Conservation (phyloP, 345 rosid species). For the Luvunga scandens region DNA sequence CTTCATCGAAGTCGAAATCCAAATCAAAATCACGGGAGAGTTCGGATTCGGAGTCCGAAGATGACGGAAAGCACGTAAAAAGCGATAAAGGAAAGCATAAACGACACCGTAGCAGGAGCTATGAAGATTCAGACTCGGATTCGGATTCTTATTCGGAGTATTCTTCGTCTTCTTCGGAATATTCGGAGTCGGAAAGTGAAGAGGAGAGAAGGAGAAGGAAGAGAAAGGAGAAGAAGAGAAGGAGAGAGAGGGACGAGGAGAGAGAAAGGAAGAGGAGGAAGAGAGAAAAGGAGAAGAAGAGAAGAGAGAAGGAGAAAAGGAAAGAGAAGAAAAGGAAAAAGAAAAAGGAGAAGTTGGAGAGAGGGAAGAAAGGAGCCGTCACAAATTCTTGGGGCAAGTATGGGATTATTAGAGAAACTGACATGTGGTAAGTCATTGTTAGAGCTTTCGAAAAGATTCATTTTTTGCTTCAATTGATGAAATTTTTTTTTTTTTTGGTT, state of each 20-base stretch:
- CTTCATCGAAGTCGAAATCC: conserved; percentile 15
- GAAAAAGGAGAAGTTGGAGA: conserved; percentile 48
- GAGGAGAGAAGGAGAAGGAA: conserved; percentile 35
- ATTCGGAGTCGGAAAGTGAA: conserved; percentile 43
- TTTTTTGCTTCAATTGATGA: not conserved
- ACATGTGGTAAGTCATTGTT: conserved; percentile 68
- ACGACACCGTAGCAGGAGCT: conserved; percentile 27
- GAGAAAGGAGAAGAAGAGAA: conserved; percentile 17
- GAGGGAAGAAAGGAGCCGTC: conserved; percentile 76
- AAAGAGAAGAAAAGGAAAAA: conserved; percentile 37
- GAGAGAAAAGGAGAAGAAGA: conserved; percentile 13
- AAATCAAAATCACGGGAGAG: conserved; percentile 26
- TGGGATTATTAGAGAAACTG: conserved; percentile 91
- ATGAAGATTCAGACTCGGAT: conserved; percentile 37
- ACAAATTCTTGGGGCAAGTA: conserved; percentile 93
- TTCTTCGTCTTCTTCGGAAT: conserved; percentile 34
- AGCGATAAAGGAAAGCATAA: conserved; percentile 29
- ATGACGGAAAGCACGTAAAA: conserved; percentile 30
- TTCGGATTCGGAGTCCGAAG: conserved; percentile 24
- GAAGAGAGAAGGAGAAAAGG: conserved; percentile 21
- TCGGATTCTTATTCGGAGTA: conserved; percentile 34
- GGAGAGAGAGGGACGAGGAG: conserved; percentile 18
- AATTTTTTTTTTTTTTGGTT: not conserved
- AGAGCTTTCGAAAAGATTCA: not conserved
- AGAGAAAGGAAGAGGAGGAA: conserved; percentile 26